phyloP scores from a whole-genome alignment of 768 basidiomycete species.

The Leccinum boreale region DNA sequence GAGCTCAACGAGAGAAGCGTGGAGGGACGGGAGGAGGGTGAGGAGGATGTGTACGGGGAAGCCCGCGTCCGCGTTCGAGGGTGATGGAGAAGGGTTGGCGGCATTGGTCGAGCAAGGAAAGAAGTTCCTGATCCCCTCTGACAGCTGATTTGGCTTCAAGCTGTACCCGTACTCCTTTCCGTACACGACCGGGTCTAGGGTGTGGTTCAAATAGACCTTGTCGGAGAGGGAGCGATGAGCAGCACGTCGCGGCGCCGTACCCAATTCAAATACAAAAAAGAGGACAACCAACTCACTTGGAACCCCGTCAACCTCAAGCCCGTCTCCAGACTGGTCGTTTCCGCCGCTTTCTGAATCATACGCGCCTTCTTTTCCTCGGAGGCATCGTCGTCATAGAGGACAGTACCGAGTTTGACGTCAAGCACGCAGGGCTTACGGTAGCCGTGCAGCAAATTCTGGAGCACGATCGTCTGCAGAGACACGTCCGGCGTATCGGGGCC shows the following conservation, averaged over 20 bases:
- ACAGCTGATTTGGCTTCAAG: slow-evolving; percentile 64
- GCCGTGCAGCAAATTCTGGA: slow-evolving; percentile 75
- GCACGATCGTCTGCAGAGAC: slow-evolving; percentile 63
- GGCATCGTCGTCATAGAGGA: slow-evolving; percentile 72
- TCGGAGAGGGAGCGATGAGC: neutral
- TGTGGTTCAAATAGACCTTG: slow-evolving; percentile 70
- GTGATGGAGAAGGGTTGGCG: neutral
- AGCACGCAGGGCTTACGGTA: slow-evolving; percentile 84
- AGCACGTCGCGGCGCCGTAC: neutral
- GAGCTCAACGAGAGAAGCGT: slow-evolving; percentile 51
- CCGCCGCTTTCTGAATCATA: slow-evolving; percentile 67
- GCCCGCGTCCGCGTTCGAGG: slow-evolving; percentile 35
- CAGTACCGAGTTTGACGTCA: slow-evolving; percentile 91
- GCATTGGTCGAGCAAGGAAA: slow-evolving; percentile 53
- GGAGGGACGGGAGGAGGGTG: slow-evolving; percentile 54
- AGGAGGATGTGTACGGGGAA: slow-evolving; percentile 54
- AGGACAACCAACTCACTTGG: slow-evolving; percentile 52
- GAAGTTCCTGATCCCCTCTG: slow-evolving; percentile 73
- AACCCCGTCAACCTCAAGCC: slow-evolving; percentile 88
- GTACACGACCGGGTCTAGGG: slow-evolving; percentile 54
- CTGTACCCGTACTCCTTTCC: slow-evolving; percentile 78
- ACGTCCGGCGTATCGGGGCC: neutral
- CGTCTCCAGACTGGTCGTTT: slow-evolving; percentile 70
- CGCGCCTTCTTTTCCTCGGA: slow-evolving; percentile 70
- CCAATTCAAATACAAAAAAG: slow-evolving; percentile 16